Percentiles rank a stretch among this genome's conserved stretches.
These are phyloP conservation scores for Salix dunnii DNA, from an alignment of 345 rosid species.

Conservation along the genomic window DNA sequence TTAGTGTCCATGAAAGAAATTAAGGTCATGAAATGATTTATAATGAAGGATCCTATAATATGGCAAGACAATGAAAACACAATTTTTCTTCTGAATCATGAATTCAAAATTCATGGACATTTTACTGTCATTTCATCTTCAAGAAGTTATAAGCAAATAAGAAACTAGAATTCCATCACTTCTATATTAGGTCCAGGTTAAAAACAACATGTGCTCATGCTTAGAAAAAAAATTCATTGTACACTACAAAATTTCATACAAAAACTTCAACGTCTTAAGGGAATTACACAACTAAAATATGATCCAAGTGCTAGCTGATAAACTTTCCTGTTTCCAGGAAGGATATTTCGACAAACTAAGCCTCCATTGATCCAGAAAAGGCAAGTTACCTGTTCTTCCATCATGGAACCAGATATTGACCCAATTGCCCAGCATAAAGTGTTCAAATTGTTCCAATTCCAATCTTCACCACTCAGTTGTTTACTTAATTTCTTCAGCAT, in stretches of 20 bases:
- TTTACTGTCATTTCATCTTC: not conserved
- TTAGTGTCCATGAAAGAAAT: not conserved
- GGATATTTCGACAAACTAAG: not conserved
- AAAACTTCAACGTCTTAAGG: not conserved
- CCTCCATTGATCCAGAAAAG: not conserved
- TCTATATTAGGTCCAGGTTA: not conserved
- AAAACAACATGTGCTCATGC: not conserved
- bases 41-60: not conserved
- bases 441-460: conserved; percentile 96
- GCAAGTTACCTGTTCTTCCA: conserved; percentile 85
- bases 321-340: not conserved
- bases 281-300: not conserved
- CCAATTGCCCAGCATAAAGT: conserved; percentile 99
- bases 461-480: conserved; percentile 94
- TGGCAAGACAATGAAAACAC: not conserved
- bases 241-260: not conserved
- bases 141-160: not conserved
- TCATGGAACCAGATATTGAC: conserved; percentile 98
- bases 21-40: not conserved
- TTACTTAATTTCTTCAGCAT: conserved; percentile 93
- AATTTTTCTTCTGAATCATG: too few relatives aligned
- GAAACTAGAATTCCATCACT: not conserved
- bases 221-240: not conserved
- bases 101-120: too few relatives aligned
- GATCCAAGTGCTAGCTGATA: not conserved